Evolutionary conservation across 768 basidiomycete genomes (phyloP).

Genomic region (Boletus subparvulus): DNA sequence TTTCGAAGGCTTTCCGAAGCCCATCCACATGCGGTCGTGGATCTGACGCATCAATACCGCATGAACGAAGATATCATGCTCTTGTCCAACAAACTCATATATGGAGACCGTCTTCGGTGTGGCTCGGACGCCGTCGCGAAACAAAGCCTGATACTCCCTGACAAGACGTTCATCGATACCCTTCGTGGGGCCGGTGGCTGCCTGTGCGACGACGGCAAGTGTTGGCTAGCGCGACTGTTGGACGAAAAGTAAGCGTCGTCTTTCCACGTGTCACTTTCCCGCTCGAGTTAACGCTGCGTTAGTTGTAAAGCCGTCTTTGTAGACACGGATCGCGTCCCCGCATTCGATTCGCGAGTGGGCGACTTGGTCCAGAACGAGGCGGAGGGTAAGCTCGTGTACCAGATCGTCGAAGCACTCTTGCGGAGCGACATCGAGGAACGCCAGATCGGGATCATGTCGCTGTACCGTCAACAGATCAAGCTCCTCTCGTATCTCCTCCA

Average conservation of each 20-base stretch:
- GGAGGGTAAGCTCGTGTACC: slow-evolving; percentile 69
- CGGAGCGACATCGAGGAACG: slow-evolving; percentile 60
- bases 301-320: slow-evolving; percentile 90
- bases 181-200: slow-evolving; percentile 40
- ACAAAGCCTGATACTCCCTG: slow-evolving; percentile 53
- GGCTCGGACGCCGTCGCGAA: slow-evolving; percentile 73
- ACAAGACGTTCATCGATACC: slow-evolving; percentile 40
- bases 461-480: slow-evolving; percentile 96
- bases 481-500: slow-evolving; percentile 67
- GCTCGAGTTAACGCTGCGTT: not conserved
- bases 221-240: slow-evolving; percentile 72
- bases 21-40: slow-evolving; percentile 82
- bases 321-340: slow-evolving; percentile 86
- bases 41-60: slow-evolving; percentile 86
- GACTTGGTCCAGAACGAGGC: slow-evolving; percentile 87
- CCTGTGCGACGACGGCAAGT: slow-evolving; percentile 39
- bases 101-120: slow-evolving; percentile 72
- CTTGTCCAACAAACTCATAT: slow-evolving; percentile 85
- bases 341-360: slow-evolving; percentile 76
- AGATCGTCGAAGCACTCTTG: slow-evolving; percentile 68
- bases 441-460: slow-evolving; percentile 85
- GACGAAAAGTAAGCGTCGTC: slow-evolving; percentile 54
- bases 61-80: slow-evolving; percentile 98
- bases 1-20: slow-evolving; percentile 88
- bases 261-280: not conserved